A percentile compares a stretch with the other conserved stretches of the same genome.
phyloP scores from a whole-genome alignment of 495 filamentous ascomycete genomes.

The Hapsidospora chrysogenum region DNA sequence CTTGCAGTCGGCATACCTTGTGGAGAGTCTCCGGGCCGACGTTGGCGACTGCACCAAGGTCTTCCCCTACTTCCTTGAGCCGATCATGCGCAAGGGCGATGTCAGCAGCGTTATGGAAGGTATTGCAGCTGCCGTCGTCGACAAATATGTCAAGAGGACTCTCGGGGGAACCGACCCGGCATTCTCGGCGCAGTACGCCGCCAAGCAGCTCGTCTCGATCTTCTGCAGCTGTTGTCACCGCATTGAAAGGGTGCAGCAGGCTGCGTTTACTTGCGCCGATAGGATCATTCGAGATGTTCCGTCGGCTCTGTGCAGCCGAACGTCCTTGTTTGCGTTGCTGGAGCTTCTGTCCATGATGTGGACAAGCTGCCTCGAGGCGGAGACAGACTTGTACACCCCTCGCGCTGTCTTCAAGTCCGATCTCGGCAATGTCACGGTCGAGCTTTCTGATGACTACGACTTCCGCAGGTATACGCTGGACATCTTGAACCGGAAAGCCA shows the following conservation, averaged over 20 bases:
- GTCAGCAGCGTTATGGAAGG: conserved; percentile 78
- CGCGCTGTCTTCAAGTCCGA: conserved; percentile 60
- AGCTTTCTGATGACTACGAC: conserved; percentile 77
- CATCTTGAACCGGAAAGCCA: conserved; percentile 60
- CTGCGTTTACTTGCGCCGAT: conserved; percentile 66
- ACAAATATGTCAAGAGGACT: conserved; percentile 55
- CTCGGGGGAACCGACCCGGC: conserved; percentile 48
- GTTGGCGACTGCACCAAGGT: conserved; percentile 77
- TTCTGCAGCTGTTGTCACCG: conserved; percentile 84
- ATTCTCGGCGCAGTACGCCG: conserved; percentile 74
- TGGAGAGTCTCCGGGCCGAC: conserved; percentile 70
- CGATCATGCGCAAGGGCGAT: conserved; percentile 58
- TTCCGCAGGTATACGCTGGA: conserved; percentile 64
- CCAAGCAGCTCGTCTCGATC: conserved; percentile 67
- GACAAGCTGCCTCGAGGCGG: conserved; percentile 81
- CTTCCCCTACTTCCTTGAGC: conserved; percentile 81
- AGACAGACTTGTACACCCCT: conserved; percentile 86
- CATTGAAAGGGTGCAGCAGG: conserved; percentile 72
- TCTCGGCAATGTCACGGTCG: conserved; percentile 59
- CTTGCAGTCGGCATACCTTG: conserved; percentile 66
- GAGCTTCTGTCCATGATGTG: conserved; percentile 89
- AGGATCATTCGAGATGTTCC: conserved; percentile 70
- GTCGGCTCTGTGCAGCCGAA: conserved; percentile 75
- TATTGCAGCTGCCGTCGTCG: conserved; percentile 56
- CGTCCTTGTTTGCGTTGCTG: conserved; percentile 77